phyloP scores from a whole-genome alignment of 2,329 filamentous ascomycete genomes.

The Microdochium paspali region DNA sequence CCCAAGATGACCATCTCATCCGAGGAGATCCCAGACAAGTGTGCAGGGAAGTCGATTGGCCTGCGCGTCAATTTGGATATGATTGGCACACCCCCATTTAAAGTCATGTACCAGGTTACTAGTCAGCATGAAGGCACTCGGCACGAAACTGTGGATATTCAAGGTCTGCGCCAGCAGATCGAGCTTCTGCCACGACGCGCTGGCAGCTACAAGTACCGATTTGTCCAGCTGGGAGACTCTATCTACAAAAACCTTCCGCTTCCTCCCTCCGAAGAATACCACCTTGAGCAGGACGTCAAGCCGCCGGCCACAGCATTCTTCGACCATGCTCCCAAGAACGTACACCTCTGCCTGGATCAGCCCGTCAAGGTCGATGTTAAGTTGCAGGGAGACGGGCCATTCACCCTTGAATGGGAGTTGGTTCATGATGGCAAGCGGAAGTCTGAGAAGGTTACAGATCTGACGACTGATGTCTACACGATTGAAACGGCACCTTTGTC shows the following conservation, averaged over 20 bases:
- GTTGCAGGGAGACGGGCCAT: slow-evolving; percentile 76
- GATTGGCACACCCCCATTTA: slow-evolving; percentile 85
- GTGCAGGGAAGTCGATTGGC: slow-evolving; percentile 86
- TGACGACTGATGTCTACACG: slow-evolving; percentile 52
- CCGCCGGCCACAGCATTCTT: slow-evolving; percentile 79
- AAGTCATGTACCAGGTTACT: slow-evolving; percentile 66
- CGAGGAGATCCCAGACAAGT: slow-evolving; percentile 88
- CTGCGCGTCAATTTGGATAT: slow-evolving; percentile 82
- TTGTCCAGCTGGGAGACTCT: slow-evolving; percentile 69
- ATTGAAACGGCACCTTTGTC: slow-evolving; percentile 68
- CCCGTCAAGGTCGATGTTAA: slow-evolving; percentile 64
- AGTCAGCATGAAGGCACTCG: slow-evolving; percentile 47
- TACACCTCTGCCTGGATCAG: slow-evolving; percentile 69
- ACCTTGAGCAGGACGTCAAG: slow-evolving; percentile 81
- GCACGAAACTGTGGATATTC: slow-evolving; percentile 45
- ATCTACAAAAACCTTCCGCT: slow-evolving; percentile 60
- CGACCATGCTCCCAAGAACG: slow-evolving; percentile 16
- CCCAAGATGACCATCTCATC: slow-evolving; percentile 65
- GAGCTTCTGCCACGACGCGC: slow-evolving; percentile 74
- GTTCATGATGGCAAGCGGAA: slow-evolving; percentile 81
- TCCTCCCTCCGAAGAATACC: slow-evolving; percentile 15
- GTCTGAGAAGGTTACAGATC: slow-evolving; percentile 54
- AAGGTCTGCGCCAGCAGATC: slow-evolving; percentile 72
- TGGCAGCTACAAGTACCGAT: slow-evolving; percentile 80
- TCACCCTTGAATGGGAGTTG: slow-evolving; percentile 84